Base-by-base conservation (phyloP, 805 yeast species). In the Candida dajiaensis region DNA sequence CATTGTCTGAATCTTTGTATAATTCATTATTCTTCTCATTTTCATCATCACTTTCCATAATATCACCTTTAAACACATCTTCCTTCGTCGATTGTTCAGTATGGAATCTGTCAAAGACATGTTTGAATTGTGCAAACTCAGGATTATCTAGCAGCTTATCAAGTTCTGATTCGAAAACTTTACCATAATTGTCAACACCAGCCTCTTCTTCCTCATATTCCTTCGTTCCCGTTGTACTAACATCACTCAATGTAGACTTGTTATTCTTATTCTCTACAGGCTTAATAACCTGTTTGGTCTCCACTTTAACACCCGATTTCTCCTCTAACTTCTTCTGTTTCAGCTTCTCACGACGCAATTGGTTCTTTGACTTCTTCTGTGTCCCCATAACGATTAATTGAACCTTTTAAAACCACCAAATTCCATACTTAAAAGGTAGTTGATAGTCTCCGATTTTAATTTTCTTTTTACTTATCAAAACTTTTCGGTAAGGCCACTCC, bases 101-200 rank as follows among this genome's bases (percentile, higher is more conserved):
- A 26, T 63, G 58, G 54, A 72, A 73, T 43, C 56, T 57, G 22
- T 69, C 66, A 31, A 72, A 57, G 3, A 72, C 64, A 3, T 53
- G 42, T 47, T 61, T 56, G 48, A 65, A 73, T 37, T 68, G 64
- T 9, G 63, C 58, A 43, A 62, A 65, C 22, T 57, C 53, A 1
- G 72, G 69, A 26, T 60, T 63, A 6, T 61, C 52, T 2, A 62
- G 42, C 7, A 53, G 44, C 22, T 43, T 44, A 38, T 57, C 64
- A 22, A 63, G 42, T 16, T 58, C 64, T 26, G 56, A 49, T 15
- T 51, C 60, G 40, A 54, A 54, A 15, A 49, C 25, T 29, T 36
- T 43, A 37, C 54, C 35, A 25, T 6, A 28, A 8, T 13, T 26
- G 15, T 38, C 8, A n/a, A 25, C 40, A 23, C 2, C 19, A 6